Percentiles rank a stretch among this genome's conserved stretches.
Conservation (phyloP, 352 stramenopile species). For the Blastocystis sp. region DNA sequence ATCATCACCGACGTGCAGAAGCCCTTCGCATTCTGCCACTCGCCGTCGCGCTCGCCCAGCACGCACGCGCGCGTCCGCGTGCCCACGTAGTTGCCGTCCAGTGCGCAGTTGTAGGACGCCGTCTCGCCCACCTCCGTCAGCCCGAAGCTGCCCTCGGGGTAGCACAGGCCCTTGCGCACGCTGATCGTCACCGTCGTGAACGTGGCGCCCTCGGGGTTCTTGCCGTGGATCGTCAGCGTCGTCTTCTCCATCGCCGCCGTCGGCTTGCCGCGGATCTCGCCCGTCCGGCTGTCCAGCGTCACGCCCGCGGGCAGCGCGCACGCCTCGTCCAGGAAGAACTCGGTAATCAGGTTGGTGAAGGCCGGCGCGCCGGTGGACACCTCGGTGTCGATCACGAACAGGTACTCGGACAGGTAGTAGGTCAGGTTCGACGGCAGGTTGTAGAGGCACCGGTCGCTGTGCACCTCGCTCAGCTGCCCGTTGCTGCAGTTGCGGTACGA, state of each 20-base stretch:
- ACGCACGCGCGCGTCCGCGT: slow-evolving; percentile 25
- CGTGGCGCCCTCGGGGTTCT: slow-evolving; percentile 24
- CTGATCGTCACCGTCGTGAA: slow-evolving; percentile 28
- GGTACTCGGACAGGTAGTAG: slow-evolving; percentile 1
- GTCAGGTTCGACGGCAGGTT: neutral
- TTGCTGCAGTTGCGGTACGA: slow-evolving; percentile 20
- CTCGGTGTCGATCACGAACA: neutral
- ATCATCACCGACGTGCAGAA: slow-evolving; percentile 33
- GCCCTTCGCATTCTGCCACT: slow-evolving; percentile 18
- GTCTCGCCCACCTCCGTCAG: slow-evolving; percentile 10
- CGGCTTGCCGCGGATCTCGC: slow-evolving; percentile 9
- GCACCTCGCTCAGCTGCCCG: neutral
- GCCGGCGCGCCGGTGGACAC: slow-evolving; percentile 1
- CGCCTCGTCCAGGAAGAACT: slow-evolving; percentile 17
- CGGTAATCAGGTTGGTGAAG: slow-evolving; percentile 22
- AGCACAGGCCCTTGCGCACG: slow-evolving; percentile 24
- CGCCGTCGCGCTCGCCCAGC: slow-evolving; percentile 6
- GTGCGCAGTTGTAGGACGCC: slow-evolving; percentile 9
- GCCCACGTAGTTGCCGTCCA: slow-evolving; percentile 22
- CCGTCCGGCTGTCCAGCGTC: slow-evolving; percentile 8
- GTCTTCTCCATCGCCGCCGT: neutral
- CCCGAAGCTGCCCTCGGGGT: neutral
- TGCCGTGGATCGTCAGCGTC: slow-evolving; percentile 42
- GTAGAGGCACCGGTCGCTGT: neutral
- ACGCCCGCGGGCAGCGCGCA: slow-evolving; percentile 17